A percentile compares a stretch with the other conserved stretches of the same genome.
phyloP scores from a whole-genome alignment of 1,284 basidiomycete genomes.

The Irpex lacteus region DNA sequence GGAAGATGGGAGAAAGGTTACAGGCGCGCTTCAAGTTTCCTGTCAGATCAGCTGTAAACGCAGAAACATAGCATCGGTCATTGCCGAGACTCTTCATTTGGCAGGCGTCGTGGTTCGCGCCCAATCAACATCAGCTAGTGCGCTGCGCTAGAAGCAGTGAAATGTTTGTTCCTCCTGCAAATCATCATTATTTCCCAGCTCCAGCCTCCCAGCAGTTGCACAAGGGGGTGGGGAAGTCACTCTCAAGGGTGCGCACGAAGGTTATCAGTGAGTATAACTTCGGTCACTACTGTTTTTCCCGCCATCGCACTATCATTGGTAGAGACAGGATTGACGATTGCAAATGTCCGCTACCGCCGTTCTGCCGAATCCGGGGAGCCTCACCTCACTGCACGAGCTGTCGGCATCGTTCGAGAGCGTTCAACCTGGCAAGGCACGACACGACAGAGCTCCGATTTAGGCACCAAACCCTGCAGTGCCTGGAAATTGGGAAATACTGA shows the following conservation, averaged over 20 bases:
- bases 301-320: background rate
- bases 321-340: background rate
- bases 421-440: background rate
- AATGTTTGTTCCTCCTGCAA: background rate
- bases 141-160: background rate
- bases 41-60: background rate
- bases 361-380: background rate
- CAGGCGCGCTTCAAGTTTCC: background rate
- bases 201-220: background rate
- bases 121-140: background rate
- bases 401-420: background rate
- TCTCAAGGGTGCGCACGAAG: background rate
- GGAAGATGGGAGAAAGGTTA: background rate
- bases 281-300: background rate
- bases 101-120: slow-evolving; percentile 1
- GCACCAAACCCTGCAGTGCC: background rate
- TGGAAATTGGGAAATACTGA: background rate
- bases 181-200: background rate
- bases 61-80: background rate
- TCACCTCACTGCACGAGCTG: background rate
- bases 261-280: background rate
- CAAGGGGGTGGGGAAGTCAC: background rate
- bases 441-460: background rate
- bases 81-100: background rate
- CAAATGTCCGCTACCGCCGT: background rate